These are phyloP conservation scores for Acorus gramineus DNA, from an alignment of 106 monocot species.

Conservation along the genomic window DNA sequence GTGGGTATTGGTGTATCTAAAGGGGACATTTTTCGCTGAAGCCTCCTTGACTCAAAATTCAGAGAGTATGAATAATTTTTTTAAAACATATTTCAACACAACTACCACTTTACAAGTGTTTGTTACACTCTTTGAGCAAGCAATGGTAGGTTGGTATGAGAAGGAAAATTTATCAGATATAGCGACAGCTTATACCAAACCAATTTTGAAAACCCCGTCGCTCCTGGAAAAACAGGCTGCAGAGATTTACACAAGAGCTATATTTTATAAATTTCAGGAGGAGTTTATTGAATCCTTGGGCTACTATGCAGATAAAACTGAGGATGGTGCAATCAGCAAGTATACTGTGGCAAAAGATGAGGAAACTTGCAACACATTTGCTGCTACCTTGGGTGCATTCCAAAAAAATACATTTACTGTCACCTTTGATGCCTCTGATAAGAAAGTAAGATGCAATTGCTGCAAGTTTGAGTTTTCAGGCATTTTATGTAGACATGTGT, in stretches of 20 bases:
- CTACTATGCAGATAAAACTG: slow-evolving; percentile 45
- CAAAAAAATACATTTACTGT: slow-evolving; percentile 27
- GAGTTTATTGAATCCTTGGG: slow-evolving; percentile 60
- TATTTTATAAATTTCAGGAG: slow-evolving; percentile 56
- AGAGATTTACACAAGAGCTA: slow-evolving; percentile 43
- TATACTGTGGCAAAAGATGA: slow-evolving; percentile 37
- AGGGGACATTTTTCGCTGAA: slow-evolving; percentile 38
- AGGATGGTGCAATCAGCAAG: slow-evolving; percentile 37
- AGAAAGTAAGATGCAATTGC: slow-evolving; percentile 48
- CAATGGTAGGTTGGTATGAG: slow-evolving; percentile 32
- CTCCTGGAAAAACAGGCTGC: slow-evolving; percentile 68
- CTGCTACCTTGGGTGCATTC: slow-evolving; percentile 21
- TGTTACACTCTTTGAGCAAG: slow-evolving; percentile 36
- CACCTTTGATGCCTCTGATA: slow-evolving; percentile 28
- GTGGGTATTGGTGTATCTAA: slow-evolving; percentile 51
- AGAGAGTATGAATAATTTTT: slow-evolving; percentile 31
- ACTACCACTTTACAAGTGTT: slow-evolving; percentile 36
- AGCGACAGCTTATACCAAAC: slow-evolving; percentile 39
- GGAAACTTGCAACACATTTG: slow-evolving; percentile 31
- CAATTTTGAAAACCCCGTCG: slow-evolving; percentile 50
- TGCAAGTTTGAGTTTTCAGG: slow-evolving; percentile 61
- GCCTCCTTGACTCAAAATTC: slow-evolving; percentile 15
- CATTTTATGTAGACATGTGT: slow-evolving; percentile 58
- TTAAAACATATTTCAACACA: slow-evolving; percentile 33
- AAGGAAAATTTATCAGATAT: slow-evolving; percentile 52